Conservation (phyloP, 805 yeast genomes). For the Candida insectorum region DNA sequence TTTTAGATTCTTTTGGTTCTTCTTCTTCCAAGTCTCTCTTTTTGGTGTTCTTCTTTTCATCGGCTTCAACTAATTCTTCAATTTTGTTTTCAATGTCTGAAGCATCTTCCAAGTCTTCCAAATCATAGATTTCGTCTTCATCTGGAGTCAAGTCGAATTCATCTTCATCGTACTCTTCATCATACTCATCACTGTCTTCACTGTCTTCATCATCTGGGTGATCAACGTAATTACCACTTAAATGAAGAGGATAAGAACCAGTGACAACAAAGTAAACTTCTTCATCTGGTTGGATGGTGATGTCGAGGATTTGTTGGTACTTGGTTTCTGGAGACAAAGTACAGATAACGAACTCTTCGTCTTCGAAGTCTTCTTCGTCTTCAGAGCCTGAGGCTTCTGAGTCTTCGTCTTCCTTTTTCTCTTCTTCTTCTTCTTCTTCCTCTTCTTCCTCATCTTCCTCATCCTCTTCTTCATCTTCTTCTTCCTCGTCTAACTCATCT, state of each 20-base stretch:
- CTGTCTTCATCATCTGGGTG: constrained; percentile 84
- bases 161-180: constrained; percentile 40
- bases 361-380: constrained; percentile 59
- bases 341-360: constrained; percentile 81
- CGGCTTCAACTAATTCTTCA: constrained; percentile 69
- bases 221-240: constrained; percentile 93
- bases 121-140: constrained; percentile 69
- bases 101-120: constrained; percentile 65
- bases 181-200: constrained; percentile 48
- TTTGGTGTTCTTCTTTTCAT: constrained; percentile 36
- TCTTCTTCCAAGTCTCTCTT: constrained; percentile 35
- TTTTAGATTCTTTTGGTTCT: constrained; percentile 25
- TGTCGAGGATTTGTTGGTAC: constrained; percentile 86
- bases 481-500: constrained; percentile 22
- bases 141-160: constrained; percentile 73
- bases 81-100: constrained; percentile 71
- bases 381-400: constrained; percentile 51
- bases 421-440: constrained; percentile 19
- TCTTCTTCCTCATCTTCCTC: constrained; percentile 16
- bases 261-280: constrained; percentile 92
- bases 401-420: constrained; percentile 46
- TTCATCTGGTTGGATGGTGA: constrained; percentile 90
- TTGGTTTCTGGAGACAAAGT: constrained; percentile 84
- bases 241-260: constrained; percentile 90
- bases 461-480: constrained; percentile 18